phyloP scores from a whole-genome alignment of 768 basidiomycete species.

The Obba rivulosa region DNA sequence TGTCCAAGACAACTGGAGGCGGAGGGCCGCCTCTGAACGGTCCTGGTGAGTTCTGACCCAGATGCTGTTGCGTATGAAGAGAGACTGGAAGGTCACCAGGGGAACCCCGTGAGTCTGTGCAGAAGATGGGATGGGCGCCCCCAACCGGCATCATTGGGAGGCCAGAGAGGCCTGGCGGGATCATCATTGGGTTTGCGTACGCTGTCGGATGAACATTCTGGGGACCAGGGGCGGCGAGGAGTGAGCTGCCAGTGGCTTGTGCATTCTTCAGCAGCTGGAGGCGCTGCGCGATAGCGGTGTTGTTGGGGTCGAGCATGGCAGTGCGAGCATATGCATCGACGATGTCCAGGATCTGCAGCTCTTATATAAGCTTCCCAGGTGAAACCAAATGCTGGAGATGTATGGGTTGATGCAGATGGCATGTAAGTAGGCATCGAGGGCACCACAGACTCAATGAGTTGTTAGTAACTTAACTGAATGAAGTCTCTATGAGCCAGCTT shows the following conservation, averaged over 20 bases:
- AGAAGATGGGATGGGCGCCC: constrained; percentile 40
- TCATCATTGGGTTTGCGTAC: constrained; percentile 75
- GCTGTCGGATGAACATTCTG: constrained; percentile 96
- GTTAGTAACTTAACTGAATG: too few relatives aligned
- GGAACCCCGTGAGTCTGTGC: constrained; percentile 59
- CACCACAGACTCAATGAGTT: too few relatives aligned
- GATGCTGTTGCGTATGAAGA: constrained; percentile 18
- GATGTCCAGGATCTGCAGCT: constrained; percentile 96
- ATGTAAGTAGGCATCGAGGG: constrained; percentile 96
- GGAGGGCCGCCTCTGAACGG: constrained; percentile 83
- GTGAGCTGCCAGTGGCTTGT: constrained; percentile 63
- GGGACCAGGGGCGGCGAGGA: constrained; percentile 86
- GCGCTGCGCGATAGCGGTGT: constrained; percentile 76
- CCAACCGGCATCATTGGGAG: constrained; percentile 54
- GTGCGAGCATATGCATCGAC: constrained; percentile 98
- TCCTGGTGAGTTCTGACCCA: constrained; percentile 44
- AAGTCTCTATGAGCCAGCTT: too few relatives aligned
- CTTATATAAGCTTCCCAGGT: constrained; percentile 94
- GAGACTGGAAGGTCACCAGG: constrained; percentile 43
- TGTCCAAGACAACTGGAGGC: constrained; percentile 76
- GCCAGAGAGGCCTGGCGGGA: constrained; percentile 60
- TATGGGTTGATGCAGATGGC: constrained; percentile 99
- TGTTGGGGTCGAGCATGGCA: constrained; percentile 85
- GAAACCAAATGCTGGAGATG: constrained; percentile 94
- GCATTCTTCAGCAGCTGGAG: constrained; percentile 75